These are phyloP conservation scores for Ensete ventricosum DNA, from an alignment of 176 grass and related monocot species.

Conservation along the genomic window DNA sequence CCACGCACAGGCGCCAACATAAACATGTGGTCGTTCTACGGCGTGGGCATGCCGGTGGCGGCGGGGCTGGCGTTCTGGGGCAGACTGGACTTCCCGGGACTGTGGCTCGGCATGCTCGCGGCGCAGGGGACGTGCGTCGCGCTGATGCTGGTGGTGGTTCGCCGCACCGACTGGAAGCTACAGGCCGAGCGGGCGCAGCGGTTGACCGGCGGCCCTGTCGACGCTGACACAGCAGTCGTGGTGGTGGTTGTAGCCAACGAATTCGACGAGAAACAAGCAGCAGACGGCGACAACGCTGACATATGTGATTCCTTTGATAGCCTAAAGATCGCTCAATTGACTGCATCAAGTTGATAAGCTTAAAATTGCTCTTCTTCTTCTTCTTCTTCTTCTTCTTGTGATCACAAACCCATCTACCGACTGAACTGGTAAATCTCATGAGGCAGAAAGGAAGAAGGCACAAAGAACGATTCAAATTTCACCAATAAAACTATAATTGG, in stretches of 20 bases:
- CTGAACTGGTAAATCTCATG: too few species aligned
- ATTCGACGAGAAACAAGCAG: not conserved
- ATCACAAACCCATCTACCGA: too few species aligned
- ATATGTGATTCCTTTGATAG: not conserved
- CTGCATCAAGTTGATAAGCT: too few species aligned
- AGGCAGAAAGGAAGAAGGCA: too few species aligned
- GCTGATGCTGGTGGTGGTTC: constrained; percentile 64
- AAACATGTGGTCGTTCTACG: constrained; percentile 76
- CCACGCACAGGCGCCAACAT: constrained; percentile 54
- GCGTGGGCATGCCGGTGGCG: constrained; percentile 67
- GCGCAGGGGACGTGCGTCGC: constrained; percentile 69
- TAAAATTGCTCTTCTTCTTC: too few species aligned
- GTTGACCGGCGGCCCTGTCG: constrained; percentile 35
- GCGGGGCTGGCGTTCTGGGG: constrained; percentile 53
- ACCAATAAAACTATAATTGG: too few species aligned
- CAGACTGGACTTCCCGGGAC: constrained; percentile 46
- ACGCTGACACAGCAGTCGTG: not conserved
- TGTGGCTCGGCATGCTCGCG: constrained; percentile 84
- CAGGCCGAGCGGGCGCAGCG: constrained; percentile 56
- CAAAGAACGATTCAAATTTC: too few species aligned
- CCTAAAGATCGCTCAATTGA: too few species aligned
- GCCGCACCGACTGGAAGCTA: constrained; percentile 47
- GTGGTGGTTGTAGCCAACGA: not conserved
- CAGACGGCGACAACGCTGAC: not conserved
- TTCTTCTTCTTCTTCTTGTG: too few species aligned